These are phyloP conservation scores for Penicillium palitans DNA, from an alignment of 2,329 filamentous ascomycete species.

Conservation along the genomic window DNA sequence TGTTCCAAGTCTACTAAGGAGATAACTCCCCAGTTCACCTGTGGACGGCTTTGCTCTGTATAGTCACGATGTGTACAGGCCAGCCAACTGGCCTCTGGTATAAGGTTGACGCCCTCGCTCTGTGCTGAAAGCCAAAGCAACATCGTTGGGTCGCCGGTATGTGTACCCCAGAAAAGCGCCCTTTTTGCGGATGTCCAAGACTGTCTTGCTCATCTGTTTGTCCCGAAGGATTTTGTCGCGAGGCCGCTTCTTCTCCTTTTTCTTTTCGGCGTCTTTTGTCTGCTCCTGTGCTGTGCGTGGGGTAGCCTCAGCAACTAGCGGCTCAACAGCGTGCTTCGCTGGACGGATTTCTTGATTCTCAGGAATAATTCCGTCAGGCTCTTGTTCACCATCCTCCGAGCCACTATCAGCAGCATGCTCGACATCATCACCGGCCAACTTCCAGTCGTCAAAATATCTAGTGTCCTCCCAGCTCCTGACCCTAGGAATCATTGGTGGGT, in stretches of 20 bases:
- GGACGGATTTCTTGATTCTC: not conserved
- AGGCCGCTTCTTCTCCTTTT: constrained; percentile 73
- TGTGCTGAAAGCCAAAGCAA: constrained; percentile 35
- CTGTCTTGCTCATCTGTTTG: constrained; percentile 61
- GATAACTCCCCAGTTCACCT: not conserved
- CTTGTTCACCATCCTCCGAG: constrained; percentile 10
- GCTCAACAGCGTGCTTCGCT: not conserved
- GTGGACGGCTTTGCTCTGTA: not conserved
- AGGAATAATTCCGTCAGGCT: not conserved
- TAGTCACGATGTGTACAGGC: constrained; percentile 24
- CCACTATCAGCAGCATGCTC: constrained; percentile 22
- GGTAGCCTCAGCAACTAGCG: not conserved
- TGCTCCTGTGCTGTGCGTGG: constrained; percentile 37
- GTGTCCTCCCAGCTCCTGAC: constrained; percentile 71
- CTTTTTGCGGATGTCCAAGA: constrained; percentile 77
- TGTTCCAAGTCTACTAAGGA: not conserved
- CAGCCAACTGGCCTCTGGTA: constrained; percentile 25
- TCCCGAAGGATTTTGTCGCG: constrained; percentile 85
- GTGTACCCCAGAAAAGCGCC: constrained; percentile 89
- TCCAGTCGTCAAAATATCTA: constrained; percentile 80
- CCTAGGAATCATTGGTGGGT: constrained; percentile 77
- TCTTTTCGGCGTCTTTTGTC: constrained; percentile 33
- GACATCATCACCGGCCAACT: constrained; percentile 64
- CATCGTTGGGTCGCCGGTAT: constrained; percentile 59
- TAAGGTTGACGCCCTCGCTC: constrained; percentile 35